Evolutionary conservation across 805 yeast genomes (phyloP), one percentile per base, ranked within the genome.

Genomic region (Scheffersomyces coipomensis): DNA sequence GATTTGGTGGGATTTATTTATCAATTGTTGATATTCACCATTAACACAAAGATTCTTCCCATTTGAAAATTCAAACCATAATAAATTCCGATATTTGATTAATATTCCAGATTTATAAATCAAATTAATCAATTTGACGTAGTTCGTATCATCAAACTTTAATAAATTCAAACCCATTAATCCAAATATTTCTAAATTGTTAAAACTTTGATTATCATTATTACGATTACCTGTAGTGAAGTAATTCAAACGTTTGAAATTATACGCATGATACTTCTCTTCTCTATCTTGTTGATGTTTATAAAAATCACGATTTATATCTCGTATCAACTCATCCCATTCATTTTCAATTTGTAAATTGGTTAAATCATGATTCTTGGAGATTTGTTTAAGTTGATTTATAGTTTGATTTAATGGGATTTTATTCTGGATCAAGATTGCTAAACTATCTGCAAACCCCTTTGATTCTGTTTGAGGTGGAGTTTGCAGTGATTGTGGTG

Each of bases 51-150:
- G 43, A 34, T 58, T 55, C 41, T 62, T 62, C 0, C 80, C 76
- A 0, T 81, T 81, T 3, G 75, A 66, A n/a, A 79, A 61, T 45
- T 78, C 79, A 10, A 68, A 55, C 84, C 84, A 78, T 8, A 78
- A 56, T 25, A 59, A 55, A 16, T 75, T 62, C 5, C 83, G 56
- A 40, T 74, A 66, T 19, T 66, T 67, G 33, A 67, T 59, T 0
- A 83, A 80, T 1, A 79, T 66, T 0, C 84, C 84, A 18, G 40
- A 39, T 19, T 58, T 56, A 22, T 56, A 50, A 3, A 75, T 69
- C 12, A 78, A 56, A 11, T 48, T 56, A 1, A 46, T 46, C 29
- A 71, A 34, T 15, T 19, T 23, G 5, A 12, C 11, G 22, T 31
- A 63, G 10, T 19, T 39, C 55, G 60, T 38, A 54, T 37, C 38